Percentiles rank a stretch among this genome's conserved stretches.
Evolutionary conservation across 176 grass and related monocot genomes (phyloP).

Genomic region (Oryza meridionalis): DNA sequence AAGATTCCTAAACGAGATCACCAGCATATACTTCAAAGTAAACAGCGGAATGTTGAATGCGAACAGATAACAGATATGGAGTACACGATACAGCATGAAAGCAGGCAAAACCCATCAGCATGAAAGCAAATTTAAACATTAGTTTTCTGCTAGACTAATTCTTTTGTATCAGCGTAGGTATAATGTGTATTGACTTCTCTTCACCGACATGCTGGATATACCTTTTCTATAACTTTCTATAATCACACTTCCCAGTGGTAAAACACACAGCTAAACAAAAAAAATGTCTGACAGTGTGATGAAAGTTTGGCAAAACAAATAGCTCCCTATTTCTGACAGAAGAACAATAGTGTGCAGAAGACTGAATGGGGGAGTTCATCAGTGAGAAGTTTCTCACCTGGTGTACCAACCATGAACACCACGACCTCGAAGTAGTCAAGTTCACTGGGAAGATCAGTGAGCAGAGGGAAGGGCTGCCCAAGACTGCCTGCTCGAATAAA

Average conservation of each 20-base stretch:
- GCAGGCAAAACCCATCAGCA: not conserved
- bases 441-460: constrained; percentile 43
- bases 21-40: not conserved
- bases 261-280: constrained; percentile 19
- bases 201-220: not conserved
- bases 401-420: constrained; percentile 36
- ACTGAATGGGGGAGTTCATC: constrained; percentile 1
- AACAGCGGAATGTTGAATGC: not conserved
- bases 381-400: constrained; percentile 32
- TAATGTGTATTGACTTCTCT: not conserved
- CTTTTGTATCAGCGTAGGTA: not conserved
- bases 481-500: constrained; percentile 37
- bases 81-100: not conserved
- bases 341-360: not conserved
- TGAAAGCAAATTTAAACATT: not conserved
- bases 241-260: constrained; percentile 21
- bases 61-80: not conserved
- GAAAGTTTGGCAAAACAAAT: not conserved
- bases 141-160: not conserved
- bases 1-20: not conserved
- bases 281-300: not conserved
- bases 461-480: constrained; percentile 32
- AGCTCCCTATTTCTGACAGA: not conserved
- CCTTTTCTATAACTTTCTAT: not conserved
- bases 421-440: constrained; percentile 33